These are phyloP conservation scores for Leishmania martiniquensis DNA, from an alignment of 208 protist genomes.

Conservation along the genomic window DNA sequence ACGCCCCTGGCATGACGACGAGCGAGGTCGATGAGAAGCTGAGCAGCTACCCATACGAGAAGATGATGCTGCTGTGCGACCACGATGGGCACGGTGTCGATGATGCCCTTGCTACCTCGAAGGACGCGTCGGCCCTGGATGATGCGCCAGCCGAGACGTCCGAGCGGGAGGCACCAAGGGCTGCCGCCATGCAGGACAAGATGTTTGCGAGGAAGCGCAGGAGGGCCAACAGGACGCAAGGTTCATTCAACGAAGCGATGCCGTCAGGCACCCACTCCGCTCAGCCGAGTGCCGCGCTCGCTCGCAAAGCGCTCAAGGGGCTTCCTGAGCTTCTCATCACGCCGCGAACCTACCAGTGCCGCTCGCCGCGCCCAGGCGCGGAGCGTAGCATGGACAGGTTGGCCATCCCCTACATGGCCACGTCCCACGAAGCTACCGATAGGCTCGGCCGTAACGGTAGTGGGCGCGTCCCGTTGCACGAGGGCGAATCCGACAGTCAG, in stretches of 20 bases:
- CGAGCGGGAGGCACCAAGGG: not conserved
- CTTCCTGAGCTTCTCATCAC: constrained; percentile 36
- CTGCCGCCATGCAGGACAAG: not conserved
- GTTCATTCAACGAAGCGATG: too few species aligned
- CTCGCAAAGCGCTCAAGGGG: not conserved
- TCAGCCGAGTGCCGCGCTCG: too few species aligned
- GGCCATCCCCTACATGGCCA: not conserved
- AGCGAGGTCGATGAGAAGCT: constrained; percentile 36
- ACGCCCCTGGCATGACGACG: constrained; percentile 17
- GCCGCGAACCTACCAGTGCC: constrained; percentile 36
- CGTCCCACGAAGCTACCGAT: not conserved
- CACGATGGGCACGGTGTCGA: constrained; percentile 4
- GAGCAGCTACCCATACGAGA: constrained; percentile 25
- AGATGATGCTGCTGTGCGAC: constrained; percentile 30
- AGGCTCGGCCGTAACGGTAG: not conserved
- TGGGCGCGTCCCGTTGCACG: not conserved
- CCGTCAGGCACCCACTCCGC: too few species aligned
- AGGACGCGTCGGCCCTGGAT: not conserved
- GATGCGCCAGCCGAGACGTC: not conserved
- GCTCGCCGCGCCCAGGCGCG: constrained; percentile 39
- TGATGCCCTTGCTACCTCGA: not conserved
- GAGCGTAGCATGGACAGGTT: constrained; percentile 11
- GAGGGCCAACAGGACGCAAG: too few species aligned
- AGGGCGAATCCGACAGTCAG: not conserved
- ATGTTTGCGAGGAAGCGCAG: too few species aligned